Conservation (phyloP, 2,329 filamentous ascomycete genomes). For the Sphaerulina populicola region DNA sequence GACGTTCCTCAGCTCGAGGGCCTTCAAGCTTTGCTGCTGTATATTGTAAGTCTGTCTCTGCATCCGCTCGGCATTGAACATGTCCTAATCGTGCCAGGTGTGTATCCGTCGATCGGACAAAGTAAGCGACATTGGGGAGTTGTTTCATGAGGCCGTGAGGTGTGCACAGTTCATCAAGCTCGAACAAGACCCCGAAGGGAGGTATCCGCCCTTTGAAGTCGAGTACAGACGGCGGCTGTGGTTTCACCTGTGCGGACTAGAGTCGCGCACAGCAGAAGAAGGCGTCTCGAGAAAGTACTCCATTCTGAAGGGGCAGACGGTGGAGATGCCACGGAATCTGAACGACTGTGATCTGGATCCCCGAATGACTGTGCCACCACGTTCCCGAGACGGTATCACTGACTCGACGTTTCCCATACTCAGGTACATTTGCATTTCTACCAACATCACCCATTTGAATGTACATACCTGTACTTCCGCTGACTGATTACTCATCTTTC, state of each 20-base stretch:
- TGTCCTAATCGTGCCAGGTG: conserved; percentile 10
- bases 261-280: conserved; percentile 25
- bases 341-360: conserved; percentile 25
- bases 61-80: background rate
- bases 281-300: conserved; percentile 15
- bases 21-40: conserved; percentile 21
- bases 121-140: conserved; percentile 12
- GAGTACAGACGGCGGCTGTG: conserved; percentile 22
- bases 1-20: conserved; percentile 18
- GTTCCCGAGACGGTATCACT: conserved; percentile 19
- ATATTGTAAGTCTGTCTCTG: conserved; percentile 15
- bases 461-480: background rate
- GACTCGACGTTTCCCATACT: conserved; percentile 22
- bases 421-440: background rate
- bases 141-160: conserved; percentile 20
- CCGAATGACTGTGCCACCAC: conserved; percentile 14
- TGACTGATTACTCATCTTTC: background rate
- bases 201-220: conserved; percentile 16
- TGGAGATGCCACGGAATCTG: conserved; percentile 22
- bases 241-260: conserved; percentile 23
- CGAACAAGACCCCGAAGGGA: conserved; percentile 15
- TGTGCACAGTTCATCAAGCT: conserved; percentile 20
- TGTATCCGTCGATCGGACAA: conserved; percentile 17
- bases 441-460: background rate
- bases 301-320: conserved; percentile 19